A percentile compares a stretch with the other conserved stretches of the same genome.
Evolutionary conservation across 805 yeast species (phyloP).

Genomic region (Candida berthetii): DNA sequence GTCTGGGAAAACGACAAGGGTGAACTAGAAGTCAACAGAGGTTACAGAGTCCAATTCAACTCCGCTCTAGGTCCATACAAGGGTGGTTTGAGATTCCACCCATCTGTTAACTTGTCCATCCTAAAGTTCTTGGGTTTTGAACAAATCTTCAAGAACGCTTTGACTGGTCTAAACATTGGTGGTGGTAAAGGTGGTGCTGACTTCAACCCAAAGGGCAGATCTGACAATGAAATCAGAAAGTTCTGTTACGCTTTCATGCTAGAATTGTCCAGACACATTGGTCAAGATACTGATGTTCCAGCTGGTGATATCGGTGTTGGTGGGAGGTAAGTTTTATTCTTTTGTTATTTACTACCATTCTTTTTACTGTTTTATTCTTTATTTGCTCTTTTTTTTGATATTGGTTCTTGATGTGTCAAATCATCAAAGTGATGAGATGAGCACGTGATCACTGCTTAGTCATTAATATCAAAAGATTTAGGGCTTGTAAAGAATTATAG

Average conservation of each 20-base stretch:
- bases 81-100: constrained; percentile 98
- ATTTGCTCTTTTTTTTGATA: too few relatives aligned
- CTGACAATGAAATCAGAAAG: constrained; percentile 92
- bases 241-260: constrained; percentile 95
- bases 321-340: constrained; percentile 41
- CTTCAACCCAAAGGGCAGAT: constrained; percentile 94
- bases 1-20: constrained; percentile 97
- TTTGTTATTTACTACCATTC: too few relatives aligned
- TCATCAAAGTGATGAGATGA: too few relatives aligned
- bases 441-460: too few relatives aligned
- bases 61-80: constrained; percentile 98
- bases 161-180: constrained; percentile 96
- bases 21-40: constrained; percentile 87
- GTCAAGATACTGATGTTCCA: constrained; percentile 96
- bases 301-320: constrained; percentile 99
- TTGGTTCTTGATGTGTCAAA: too few relatives aligned
- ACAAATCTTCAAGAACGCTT: constrained; percentile 97
- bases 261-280: constrained; percentile 93
- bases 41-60: constrained; percentile 98
- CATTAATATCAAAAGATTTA: too few relatives aligned
- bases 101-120: constrained; percentile 91
- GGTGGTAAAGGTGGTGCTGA: constrained; percentile 99
- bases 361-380: constrained; percentile 4
- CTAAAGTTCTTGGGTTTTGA: constrained; percentile 96
- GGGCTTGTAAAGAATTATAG: too few relatives aligned